Percentiles rank a stretch among this genome's conserved stretches.
Evolutionary conservation across 2,329 filamentous ascomycete species (phyloP).

Genomic region (Calonectria leucothoes): DNA sequence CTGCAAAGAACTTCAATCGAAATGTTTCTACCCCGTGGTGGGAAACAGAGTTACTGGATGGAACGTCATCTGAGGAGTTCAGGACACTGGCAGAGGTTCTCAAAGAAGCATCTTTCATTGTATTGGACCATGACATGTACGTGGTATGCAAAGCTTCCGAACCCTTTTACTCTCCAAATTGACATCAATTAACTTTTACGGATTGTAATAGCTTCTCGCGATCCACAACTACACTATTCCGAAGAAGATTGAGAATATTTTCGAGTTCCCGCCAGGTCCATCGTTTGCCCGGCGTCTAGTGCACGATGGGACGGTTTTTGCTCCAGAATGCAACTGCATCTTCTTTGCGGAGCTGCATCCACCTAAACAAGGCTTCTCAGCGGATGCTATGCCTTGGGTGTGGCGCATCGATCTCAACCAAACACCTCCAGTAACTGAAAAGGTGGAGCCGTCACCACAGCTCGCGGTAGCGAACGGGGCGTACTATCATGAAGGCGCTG

Average conservation of each 20-base stretch:
- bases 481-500: constrained; percentile 30
- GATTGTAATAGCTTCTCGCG: neutral
- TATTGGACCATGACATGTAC: constrained; percentile 7
- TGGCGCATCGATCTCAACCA: constrained; percentile 24
- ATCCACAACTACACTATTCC: neutral
- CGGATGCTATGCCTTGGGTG: constrained; percentile 27
- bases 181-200: neutral
- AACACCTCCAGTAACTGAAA: constrained; percentile 21
- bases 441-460: constrained; percentile 27
- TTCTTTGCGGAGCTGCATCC: constrained; percentile 30
- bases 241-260: constrained; percentile 15
- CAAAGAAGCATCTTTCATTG: neutral
- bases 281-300: constrained; percentile 24
- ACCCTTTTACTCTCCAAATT: neutral
- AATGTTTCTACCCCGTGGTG: constrained; percentile 28
- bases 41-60: constrained; percentile 11
- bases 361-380: constrained; percentile 22
- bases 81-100: neutral
- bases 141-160: neutral
- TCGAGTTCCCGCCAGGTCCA: constrained; percentile 22
- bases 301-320: constrained; percentile 28
- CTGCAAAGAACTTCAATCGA: constrained; percentile 29
- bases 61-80: neutral
- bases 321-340: constrained; percentile 30
- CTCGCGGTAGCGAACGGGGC: constrained; percentile 30